Base-by-base conservation (phyloP, 495 filamentous ascomycete species). In the Aspergillus cavernicola region DNA sequence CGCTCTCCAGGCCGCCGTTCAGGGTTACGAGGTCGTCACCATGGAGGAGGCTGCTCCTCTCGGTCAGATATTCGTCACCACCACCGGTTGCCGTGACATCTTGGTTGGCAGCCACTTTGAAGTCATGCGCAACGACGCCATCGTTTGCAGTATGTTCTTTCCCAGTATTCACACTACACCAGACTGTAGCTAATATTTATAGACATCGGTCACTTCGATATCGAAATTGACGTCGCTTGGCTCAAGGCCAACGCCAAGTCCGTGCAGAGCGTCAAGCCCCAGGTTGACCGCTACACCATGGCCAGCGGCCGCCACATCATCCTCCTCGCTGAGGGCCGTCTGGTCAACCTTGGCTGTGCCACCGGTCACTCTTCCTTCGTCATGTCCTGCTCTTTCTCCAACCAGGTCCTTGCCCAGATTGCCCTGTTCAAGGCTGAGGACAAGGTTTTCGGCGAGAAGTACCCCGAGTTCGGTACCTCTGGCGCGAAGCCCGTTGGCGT, bases 311-410 rank as follows among this genome's bases (percentile, higher is more conserved):
- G 88, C 66, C 87, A 97, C 80, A 90, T 98, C 80, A 95, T 98
- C 71, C 91, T 98, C 56, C 85, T 98, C 52, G 93, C 93, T 59
- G 93, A 98, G 77, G 93, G 93, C 61, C 92, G 93, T 80, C 88
- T 98, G 51, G 95, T 98, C 77, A 98, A 98, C 83, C 81, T 98
- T 50, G 93, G 93, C 72, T 98, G 93, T 77, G 93, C 93, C 67
- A 98, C 93, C 54, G 93, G 93, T 56, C 93, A 98, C 87, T 96
- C 92, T 63, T 97, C 92, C 42, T 98, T 98, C 79, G 93, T 98
- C 83, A 97, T 98, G 93, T 95, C 90, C 59, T 98, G 93, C 88
- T 97, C 92, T 56, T 98, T 98, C 87, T 96, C 92, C 80, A 98
- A 98, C 85, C 93, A 98, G 83, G 93, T 97, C 59, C 89, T 98